Base-by-base conservation (phyloP, 805 yeast genomes). In the Candida cerambycidarum region DNA sequence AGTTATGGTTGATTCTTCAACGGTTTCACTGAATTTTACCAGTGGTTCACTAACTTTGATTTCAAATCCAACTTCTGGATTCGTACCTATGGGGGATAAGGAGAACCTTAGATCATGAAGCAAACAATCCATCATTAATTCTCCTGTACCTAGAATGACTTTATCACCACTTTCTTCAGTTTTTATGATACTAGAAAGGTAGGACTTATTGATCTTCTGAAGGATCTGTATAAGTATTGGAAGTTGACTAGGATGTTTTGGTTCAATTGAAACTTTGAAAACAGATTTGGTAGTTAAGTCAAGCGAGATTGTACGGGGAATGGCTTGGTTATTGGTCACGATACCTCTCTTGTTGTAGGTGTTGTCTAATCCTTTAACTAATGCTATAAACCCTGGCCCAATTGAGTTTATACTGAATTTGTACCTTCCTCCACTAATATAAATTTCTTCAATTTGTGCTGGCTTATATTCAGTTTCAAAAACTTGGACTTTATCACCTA, bases 121-220 rank as follows among this genome's bases (percentile, higher is more conserved):
- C 17, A 85, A 65, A 52, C 93, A 86, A 60, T 93, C 98, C 62
- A 93, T 59, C 56, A 87, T 88, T 13, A 92, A 54, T 56, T 93
- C 98, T 5, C 99, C 99, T 8, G 88, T 78, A 0, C 93, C 97
- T 19, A 82, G 55, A 0, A 93, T 59, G 1, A 82, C 80, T 57
- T 85, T 88, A 53, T 89, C 97, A 2, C 97, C 97, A 39, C 90
- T 84, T 51, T 87, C 95, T 58, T 89, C 96, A 1, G 85, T 88
- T 48, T 75, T 79, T n/a, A 86, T 67, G 15, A 73, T 73, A 28
- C 81, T 71, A 3, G 89, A 83, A 8, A 84, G 74, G 56, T 87
- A 90, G 0, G 82, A 67, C 50, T 76, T 78, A 52, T 75, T 75
- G 21, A 86, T 64, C 43, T 71, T 76, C 44, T 84, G 71, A 37